Evolutionary conservation across 2,329 filamentous ascomycete species (phyloP), one percentile per base, ranked within the genome.

Genomic region (Colletotrichum melonis): DNA sequence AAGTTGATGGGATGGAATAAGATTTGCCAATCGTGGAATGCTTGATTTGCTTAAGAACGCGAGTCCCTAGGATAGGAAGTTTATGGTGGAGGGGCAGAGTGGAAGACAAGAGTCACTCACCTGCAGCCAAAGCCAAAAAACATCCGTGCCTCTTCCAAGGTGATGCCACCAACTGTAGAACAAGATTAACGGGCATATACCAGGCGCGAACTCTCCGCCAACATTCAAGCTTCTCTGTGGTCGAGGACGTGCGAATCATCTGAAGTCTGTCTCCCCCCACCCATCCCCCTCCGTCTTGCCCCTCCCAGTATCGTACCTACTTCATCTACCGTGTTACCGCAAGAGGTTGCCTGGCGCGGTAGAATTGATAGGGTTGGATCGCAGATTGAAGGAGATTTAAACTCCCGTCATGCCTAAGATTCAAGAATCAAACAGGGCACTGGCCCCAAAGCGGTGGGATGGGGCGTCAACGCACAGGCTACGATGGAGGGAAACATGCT

Each of bases 361-460:
- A n/a, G 42, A 19, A 46, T 16, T n/a, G 16, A 16, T 3, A 19
- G 42, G 2, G 9, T 46, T 46, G 42, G 19, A 46, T 46, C 7
- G 19, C 0, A n/a, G 42, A 38, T 14, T 28, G 32, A 8, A 22
- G 30, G 35, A 14, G 3, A 26, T 28, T 57, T 58, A 64, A 30
- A 69, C 60, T 69, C 52, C 60, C 60, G 60, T 28, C 14, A 35
- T 59, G 67, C 60, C 64, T 65, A 58, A 69, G 38, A 54, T 65
- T 52, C n/a, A 4, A 0, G 4, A 55, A 32, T 32, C 46, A 56
- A 55, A 62, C 52, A 7, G 52, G 24, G 55, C 46, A 56, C 19
- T 35, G 64, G 38, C 38, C 54, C n/a, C 49, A 42, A 57, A 26
- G 24, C 26, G 55, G 55, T 30, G 14, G 55, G 55, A 30, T 28